phyloP scores from a whole-genome alignment of 2,329 filamentous ascomycete species.

The Talaromyces sp. region DNA sequence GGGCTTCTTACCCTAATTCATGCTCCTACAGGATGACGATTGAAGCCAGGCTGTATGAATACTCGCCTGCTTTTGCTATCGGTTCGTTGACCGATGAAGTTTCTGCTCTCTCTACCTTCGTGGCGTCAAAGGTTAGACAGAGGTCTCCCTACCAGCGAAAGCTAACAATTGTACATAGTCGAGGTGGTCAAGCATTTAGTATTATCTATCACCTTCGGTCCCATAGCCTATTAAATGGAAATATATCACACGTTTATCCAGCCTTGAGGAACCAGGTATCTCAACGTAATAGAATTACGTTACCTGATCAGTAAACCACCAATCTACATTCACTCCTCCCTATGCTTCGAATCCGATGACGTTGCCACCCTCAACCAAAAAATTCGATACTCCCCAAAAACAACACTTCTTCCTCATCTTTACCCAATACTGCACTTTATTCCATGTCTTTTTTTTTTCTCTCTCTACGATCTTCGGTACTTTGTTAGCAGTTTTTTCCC shows the following conservation, averaged over 20 bases:
- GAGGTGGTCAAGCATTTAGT: neutral
- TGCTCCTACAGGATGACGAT: neutral
- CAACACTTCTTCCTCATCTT: neutral
- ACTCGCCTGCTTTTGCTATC: neutral
- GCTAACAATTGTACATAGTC: neutral
- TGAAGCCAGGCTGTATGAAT: neutral
- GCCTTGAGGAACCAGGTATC: neutral
- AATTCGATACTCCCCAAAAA: neutral
- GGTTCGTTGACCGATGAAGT: neutral
- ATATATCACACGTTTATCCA: neutral
- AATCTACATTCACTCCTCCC: neutral
- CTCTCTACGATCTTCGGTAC: neutral
- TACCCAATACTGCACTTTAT: conserved; percentile 9
- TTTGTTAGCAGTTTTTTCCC: neutral
- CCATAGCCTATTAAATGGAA: neutral
- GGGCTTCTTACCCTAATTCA: conserved; percentile 3
- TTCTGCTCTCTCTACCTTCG: too few species aligned
- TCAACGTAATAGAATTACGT: neutral
- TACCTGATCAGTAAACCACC: neutral
- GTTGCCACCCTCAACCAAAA: neutral
- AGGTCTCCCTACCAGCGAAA: neutral
- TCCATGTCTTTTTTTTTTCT: neutral
- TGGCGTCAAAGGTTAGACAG: neutral
- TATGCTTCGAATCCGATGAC: neutral
- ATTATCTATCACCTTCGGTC: neutral